These are phyloP conservation scores for Candolleomyces efflorescens DNA, from an alignment of 768 basidiomycete genomes.

Conservation along the genomic window DNA sequence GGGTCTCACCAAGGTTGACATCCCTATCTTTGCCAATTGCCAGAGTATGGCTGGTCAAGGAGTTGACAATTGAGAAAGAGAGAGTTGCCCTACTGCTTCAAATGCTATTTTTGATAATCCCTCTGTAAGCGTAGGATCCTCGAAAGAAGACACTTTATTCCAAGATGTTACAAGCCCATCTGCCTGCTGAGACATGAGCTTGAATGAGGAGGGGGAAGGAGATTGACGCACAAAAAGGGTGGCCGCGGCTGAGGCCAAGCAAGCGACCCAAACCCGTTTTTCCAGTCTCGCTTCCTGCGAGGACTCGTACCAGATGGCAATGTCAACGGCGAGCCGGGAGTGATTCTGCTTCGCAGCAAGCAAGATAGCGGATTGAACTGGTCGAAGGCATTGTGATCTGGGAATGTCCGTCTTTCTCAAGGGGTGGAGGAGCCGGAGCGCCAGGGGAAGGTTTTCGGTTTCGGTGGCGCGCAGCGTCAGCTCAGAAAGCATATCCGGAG, in stretches of 20 bases:
- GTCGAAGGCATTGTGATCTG: slow-evolving; percentile 20
- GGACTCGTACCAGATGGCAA: slow-evolving; percentile 59
- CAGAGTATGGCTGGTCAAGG: too few relatives aligned
- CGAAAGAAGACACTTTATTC: background rate
- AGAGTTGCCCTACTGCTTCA: background rate
- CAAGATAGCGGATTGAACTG: slow-evolving; percentile 48
- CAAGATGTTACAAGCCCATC: background rate
- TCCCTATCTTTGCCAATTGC: too few relatives aligned
- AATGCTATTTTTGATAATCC: background rate
- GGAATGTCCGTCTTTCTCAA: slow-evolving; percentile 46
- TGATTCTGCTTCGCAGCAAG: slow-evolving; percentile 50
- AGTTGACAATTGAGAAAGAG: background rate
- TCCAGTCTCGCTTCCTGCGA: slow-evolving; percentile 50
- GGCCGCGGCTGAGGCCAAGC: slow-evolving; percentile 62
- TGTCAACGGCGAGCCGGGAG: slow-evolving; percentile 67
- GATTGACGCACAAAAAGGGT: slow-evolving; percentile 58
- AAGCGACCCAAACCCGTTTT: slow-evolving; percentile 56
- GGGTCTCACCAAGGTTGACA: too few relatives aligned
- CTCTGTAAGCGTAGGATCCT: background rate
- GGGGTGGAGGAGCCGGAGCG: slow-evolving; percentile 54
- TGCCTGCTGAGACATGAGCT: background rate
- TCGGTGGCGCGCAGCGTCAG: slow-evolving; percentile 45
- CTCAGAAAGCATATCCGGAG: slow-evolving; percentile 47
- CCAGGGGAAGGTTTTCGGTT: slow-evolving; percentile 58
- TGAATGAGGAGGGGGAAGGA: background rate